These are phyloP conservation scores for Jacaranda copaia DNA, from an alignment of 257 asterid species.

Conservation along the genomic window DNA sequence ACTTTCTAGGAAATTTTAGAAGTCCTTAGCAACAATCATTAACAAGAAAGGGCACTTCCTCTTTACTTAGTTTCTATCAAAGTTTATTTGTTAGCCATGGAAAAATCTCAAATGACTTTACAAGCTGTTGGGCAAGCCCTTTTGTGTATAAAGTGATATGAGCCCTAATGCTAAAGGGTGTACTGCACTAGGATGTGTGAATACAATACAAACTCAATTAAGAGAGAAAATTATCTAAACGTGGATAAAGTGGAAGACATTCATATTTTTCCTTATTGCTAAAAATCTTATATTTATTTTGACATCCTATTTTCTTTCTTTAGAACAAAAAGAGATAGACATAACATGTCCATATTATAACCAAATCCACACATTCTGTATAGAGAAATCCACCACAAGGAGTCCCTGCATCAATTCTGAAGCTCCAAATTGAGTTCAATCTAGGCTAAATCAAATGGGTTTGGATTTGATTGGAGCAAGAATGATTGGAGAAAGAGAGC, in stretches of 20 bases:
- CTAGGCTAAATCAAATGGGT: constrained; percentile 50
- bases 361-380: constrained; percentile 69
- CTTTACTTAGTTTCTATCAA: no score
- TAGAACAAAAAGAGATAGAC: background rate
- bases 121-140: no score
- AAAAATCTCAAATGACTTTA: no score
- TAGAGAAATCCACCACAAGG: constrained; percentile 59
- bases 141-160: no score
- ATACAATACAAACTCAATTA: background rate
- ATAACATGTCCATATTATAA: constrained; percentile 63
- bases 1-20: no score
- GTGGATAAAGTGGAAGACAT: background rate
- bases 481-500: constrained; percentile 40
- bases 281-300: constrained; percentile 38
- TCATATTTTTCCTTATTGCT: background rate
- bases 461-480: constrained; percentile 48
- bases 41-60: no score
- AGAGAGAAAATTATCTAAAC: background rate
- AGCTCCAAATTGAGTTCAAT: constrained; percentile 42
- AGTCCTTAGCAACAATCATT: no score
- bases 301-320: background rate
- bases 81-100: no score
- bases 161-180: no score
- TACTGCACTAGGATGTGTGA: no score
- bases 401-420: constrained; percentile 38